Evolutionary conservation across 768 basidiomycete species (phyloP).

Genomic region (Mycena haematopus): DNA sequence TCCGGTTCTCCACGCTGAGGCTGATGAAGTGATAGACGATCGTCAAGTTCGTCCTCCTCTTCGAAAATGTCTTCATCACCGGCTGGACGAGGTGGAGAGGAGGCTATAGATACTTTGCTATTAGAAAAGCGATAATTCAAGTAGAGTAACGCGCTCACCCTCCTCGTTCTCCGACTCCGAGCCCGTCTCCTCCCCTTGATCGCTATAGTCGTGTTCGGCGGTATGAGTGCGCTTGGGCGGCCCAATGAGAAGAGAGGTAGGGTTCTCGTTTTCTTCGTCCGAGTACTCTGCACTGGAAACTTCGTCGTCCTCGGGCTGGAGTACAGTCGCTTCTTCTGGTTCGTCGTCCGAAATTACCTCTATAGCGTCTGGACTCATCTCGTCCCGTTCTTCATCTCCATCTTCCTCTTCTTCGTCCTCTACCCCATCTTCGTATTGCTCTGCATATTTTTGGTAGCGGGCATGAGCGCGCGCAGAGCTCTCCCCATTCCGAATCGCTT

Average conservation of each 20-base stretch:
- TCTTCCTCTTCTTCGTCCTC: conserved; percentile 31
- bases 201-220: conserved; percentile 20
- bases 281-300: conserved; percentile 31
- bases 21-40: background rate
- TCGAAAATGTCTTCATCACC: conserved; percentile 15
- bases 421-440: conserved; percentile 26
- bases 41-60: conserved; percentile 21
- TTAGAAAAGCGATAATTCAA: background rate
- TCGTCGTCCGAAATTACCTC: conserved; percentile 38
- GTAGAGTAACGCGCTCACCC: conserved; percentile 11
- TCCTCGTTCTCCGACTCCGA: conserved; percentile 30
- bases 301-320: conserved; percentile 30
- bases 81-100: conserved; percentile 17
- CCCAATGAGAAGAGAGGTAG: background rate
- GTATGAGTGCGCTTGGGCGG: background rate
- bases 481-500: conserved; percentile 35
- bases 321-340: conserved; percentile 17
- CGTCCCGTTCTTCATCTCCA: conserved; percentile 30
- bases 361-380: conserved; percentile 30
- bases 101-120: background rate
- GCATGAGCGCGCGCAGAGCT: conserved; percentile 36
- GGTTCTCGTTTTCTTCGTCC: conserved; percentile 20
- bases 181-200: conserved; percentile 26
- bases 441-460: conserved; percentile 30
- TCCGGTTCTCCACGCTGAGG: conserved; percentile 25